Percentiles rank a stretch among this genome's conserved stretches.
These are phyloP conservation scores for Camellia granthamiana DNA, from an alignment of 148 eudicot genomes.

Conservation along the genomic window DNA sequence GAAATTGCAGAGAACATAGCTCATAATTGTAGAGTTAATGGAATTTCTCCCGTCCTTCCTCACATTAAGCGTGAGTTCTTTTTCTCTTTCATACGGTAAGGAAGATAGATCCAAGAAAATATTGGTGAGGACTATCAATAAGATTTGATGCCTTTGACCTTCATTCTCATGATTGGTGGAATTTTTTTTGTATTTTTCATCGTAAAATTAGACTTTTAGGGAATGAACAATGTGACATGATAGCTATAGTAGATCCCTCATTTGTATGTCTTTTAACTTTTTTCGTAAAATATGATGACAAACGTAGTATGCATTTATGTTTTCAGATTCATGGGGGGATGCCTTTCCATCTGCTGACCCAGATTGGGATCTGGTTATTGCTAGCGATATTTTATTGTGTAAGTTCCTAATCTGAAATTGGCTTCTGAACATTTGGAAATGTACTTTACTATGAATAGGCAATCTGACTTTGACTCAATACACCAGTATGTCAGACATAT, in stretches of 20 bases:
- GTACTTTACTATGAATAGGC: neutral
- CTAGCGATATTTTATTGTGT: constrained; percentile 94
- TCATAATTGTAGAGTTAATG: constrained; percentile 74
- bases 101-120: neutral
- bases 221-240: constrained; percentile 12
- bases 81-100: neutral
- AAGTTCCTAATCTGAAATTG: constrained; percentile 34
- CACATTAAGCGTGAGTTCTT: constrained; percentile 75
- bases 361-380: constrained; percentile 85
- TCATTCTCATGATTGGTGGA: neutral
- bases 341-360: constrained; percentile 52
- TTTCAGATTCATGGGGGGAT: constrained; percentile 96
- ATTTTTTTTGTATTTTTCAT: neutral
- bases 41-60: constrained; percentile 64
- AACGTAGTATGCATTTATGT: neutral
- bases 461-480: constrained; percentile 10
- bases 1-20: constrained; percentile 90
- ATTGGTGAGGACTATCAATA: neutral
- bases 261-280: neutral
- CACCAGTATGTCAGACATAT: neutral
- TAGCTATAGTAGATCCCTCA: neutral
- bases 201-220: neutral
- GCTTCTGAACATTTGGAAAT: neutral
- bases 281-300: neutral
- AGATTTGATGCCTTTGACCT: constrained; percentile 5